Evolutionary conservation across 257 asterid species (phyloP), one percentile per base, ranked within the genome.

Genomic region (Solanum chmielewskii): DNA sequence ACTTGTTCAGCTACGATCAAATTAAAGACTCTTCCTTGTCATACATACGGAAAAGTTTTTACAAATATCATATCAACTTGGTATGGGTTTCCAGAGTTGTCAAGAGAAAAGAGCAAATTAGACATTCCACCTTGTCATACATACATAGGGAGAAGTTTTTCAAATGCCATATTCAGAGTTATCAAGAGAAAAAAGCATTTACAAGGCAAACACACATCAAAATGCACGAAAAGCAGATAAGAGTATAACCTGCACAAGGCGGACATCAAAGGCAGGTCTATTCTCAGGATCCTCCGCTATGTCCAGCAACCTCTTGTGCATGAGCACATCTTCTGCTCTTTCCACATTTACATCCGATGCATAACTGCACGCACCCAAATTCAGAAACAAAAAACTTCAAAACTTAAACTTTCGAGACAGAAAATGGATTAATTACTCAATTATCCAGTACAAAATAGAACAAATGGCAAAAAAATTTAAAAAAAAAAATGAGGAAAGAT

Each of bases 321-420:
- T 90, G 42, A 92, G 89, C 83, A 92, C 94, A 90, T 92, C 93
- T 84, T 92, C 94, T 42, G 94, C 94, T 71, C 94, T 90, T 66
- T 92, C 94, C 90, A 92, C 93, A 87, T 91, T 91, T 86, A 92
- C 94, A 91, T 92, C 94, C 91, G 89, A 88, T 25, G 92, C 92
- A 84, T 92, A 92, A 77, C 94, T 92, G 81, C 86, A 86, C 35
- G 49, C 41, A 78, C 47, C 47, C 25, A 42, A 81, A 78, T 23
- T 31, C 64, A 69, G 23, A 9, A 31, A 11, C 71, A 82, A 33
- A 59, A 74, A 71, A 16, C 25, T 33, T 71, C 78, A 49, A 37
- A 47, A 75, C 49, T 29, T 70, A 21, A 70, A 31, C 52, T 70
- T 25, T 70, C 37, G 20, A 56, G 35, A 21, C 15, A 9, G n/a